Percentiles rank a stretch among this genome's conserved stretches.
phyloP scores from a whole-genome alignment of 192 early-diverging fungal genomes.

The Jimgerdemannia lactiflua region DNA sequence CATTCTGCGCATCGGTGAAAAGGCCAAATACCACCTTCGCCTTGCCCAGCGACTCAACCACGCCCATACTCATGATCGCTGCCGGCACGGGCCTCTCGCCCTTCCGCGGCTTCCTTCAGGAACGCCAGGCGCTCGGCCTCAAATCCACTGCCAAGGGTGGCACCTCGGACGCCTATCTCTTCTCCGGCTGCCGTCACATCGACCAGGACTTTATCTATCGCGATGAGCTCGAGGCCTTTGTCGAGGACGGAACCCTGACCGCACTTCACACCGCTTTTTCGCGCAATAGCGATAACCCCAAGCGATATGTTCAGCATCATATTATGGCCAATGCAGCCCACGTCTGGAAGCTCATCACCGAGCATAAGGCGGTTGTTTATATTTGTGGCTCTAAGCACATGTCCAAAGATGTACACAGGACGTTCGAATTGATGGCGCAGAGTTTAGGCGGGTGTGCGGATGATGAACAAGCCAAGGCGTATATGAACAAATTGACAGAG shows the following conservation, averaged over 20 bases:
- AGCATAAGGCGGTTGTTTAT: constrained; percentile 13
- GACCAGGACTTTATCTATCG: constrained; percentile 71
- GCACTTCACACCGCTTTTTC: constrained; percentile 56
- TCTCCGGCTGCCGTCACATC: constrained; percentile 82
- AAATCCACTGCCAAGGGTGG: background rate
- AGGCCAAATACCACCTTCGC: constrained; percentile 29
- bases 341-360: constrained; percentile 20
- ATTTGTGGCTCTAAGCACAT: constrained; percentile 25
- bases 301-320: constrained; percentile 37
- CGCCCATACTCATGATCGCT: constrained; percentile 83
- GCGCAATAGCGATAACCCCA: constrained; percentile 43
- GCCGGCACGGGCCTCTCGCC: constrained; percentile 95
- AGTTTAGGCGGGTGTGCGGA: constrained; percentile 21
- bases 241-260: constrained; percentile 49
- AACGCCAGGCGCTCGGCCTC: constrained; percentile 13
- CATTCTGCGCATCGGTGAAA: constrained; percentile 22
- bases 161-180: constrained; percentile 39
- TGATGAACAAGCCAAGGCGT: constrained; percentile 11
- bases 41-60: constrained; percentile 61
- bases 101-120: constrained; percentile 80
- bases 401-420: constrained; percentile 23
- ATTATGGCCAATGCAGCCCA: constrained; percentile 13
- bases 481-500: constrained; percentile 9
- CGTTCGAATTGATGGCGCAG: constrained; percentile 19
- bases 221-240: constrained; percentile 50